These are phyloP conservation scores for Colletotrichum lupini DNA, from an alignment of 2,329 filamentous ascomycete genomes.

Conservation along the genomic window DNA sequence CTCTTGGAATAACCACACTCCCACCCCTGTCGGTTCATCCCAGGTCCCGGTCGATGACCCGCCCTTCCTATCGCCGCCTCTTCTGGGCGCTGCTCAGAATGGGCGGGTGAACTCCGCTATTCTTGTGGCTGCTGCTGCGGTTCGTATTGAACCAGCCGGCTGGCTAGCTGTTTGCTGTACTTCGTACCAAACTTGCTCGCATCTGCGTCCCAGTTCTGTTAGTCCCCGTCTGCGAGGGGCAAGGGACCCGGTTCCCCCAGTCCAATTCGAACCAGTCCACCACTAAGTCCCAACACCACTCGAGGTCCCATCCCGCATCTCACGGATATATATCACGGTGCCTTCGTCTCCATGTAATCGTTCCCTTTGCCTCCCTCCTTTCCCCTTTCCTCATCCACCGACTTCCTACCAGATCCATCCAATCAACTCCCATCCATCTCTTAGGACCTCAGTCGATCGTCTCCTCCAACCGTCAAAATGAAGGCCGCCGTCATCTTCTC, in stretches of 20 bases:
- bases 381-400: conserved; percentile 35
- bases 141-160: conserved; percentile 18
- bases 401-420: conserved; percentile 37
- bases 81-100: conserved; percentile 16
- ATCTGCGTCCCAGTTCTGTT: conserved; percentile 1
- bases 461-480: conserved; percentile 47
- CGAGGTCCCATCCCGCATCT: conserved; percentile 5
- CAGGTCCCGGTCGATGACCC: conserved; percentile 24
- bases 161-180: neutral
- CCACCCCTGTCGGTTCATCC: conserved; percentile 20
- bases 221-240: conserved; percentile 5
- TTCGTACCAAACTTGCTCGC: conserved; percentile 7
- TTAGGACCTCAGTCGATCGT: conserved; percentile 37
- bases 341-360: conserved; percentile 31
- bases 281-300: neutral
- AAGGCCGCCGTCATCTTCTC: conserved; percentile 53
- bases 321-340: conserved; percentile 34
- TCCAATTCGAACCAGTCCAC: neutral
- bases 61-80: conserved; percentile 13
- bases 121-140: conserved; percentile 26
- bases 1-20: neutral
- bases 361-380: neutral
- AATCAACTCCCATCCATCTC: conserved; percentile 34
- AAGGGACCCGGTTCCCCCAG: conserved; percentile 11
- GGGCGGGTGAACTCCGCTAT: conserved; percentile 21